Conservation (phyloP, 805 yeast species). For the Ogataea minuta region DNA sequence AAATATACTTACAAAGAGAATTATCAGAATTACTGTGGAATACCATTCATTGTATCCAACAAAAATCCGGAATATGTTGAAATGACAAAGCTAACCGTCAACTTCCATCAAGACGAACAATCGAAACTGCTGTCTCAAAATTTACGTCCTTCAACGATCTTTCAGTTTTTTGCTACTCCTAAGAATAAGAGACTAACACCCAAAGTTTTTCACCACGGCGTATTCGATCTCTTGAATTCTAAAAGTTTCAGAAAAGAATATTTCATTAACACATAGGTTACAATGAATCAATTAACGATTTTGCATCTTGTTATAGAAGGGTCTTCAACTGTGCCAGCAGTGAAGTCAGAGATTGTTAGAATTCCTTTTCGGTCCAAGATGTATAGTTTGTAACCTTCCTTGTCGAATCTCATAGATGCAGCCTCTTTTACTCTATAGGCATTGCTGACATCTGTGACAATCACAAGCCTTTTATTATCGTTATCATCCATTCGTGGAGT, state of each 20-base stretch:
- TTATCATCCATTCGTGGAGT: constrained; percentile 56
- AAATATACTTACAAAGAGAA: constrained; percentile 22
- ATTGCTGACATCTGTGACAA: constrained; percentile 75
- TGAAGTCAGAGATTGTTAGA: constrained; percentile 78
- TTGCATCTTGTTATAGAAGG: constrained; percentile 67
- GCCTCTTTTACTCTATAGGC: constrained; percentile 71
- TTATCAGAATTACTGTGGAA: constrained; percentile 7
- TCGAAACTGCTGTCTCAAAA: constrained; percentile 17
- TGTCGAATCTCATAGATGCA: constrained; percentile 75
- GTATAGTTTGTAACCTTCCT: constrained; percentile 77
- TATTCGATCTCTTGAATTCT: constrained; percentile 33
- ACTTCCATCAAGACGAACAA: constrained; percentile 25
- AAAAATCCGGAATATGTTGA: constrained; percentile 19
- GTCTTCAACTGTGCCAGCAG: constrained; percentile 77
- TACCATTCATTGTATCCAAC: constrained; percentile 11
- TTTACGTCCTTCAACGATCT: neutral
- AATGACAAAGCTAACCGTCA: constrained; percentile 28
- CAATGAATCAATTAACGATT: constrained; percentile 38
- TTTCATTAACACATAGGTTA: constrained; percentile 9
- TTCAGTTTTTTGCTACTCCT: constrained; percentile 3
- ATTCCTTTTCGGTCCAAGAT: constrained; percentile 80
- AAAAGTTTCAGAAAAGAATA: constrained; percentile 17
- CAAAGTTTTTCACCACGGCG: constrained; percentile 28
- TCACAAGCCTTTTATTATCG: constrained; percentile 57
- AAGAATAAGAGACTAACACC: constrained; percentile 23